phyloP scores from a whole-genome alignment of 345 rosid genomes.

The Salix dunnii region DNA sequence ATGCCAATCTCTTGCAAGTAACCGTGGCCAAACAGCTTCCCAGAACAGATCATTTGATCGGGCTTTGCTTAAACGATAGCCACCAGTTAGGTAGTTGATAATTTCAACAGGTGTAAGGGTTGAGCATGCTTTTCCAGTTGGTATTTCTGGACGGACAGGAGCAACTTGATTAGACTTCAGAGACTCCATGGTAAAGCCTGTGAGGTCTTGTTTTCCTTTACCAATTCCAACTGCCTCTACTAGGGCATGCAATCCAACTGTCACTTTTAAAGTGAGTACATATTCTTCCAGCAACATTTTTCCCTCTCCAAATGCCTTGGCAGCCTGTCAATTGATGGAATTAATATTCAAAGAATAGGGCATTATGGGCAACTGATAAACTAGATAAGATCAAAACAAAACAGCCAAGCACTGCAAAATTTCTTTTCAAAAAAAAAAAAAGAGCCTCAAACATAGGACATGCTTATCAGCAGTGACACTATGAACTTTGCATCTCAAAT shows the following conservation, averaged over 20 bases:
- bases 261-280: conserved; percentile 33
- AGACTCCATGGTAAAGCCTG: conserved; percentile 40
- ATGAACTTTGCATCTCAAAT: neutral
- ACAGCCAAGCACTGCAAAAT: neutral
- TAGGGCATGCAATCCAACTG: conserved; percentile 31
- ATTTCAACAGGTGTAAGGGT: conserved; percentile 42
- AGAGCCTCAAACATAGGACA: neutral
- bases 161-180: conserved; percentile 24
- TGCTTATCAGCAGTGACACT: neutral
- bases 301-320: conserved; percentile 54
- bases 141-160: conserved; percentile 37
- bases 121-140: conserved; percentile 49
- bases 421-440: neutral
- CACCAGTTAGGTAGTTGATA: conserved; percentile 45
- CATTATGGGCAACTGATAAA: neutral
- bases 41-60: conserved; percentile 52
- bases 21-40: conserved; percentile 65
- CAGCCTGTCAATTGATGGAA: conserved; percentile 35
- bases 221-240: conserved; percentile 47
- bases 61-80: conserved; percentile 48
- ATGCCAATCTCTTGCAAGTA: conserved; percentile 56
- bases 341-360: neutral
- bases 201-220: conserved; percentile 48
- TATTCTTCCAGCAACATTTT: conserved; percentile 44
- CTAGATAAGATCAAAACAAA: neutral